These are phyloP conservation scores for Pseudocercospora macadamiae DNA, from an alignment of 2,329 filamentous ascomycete species.

Conservation along the genomic window DNA sequence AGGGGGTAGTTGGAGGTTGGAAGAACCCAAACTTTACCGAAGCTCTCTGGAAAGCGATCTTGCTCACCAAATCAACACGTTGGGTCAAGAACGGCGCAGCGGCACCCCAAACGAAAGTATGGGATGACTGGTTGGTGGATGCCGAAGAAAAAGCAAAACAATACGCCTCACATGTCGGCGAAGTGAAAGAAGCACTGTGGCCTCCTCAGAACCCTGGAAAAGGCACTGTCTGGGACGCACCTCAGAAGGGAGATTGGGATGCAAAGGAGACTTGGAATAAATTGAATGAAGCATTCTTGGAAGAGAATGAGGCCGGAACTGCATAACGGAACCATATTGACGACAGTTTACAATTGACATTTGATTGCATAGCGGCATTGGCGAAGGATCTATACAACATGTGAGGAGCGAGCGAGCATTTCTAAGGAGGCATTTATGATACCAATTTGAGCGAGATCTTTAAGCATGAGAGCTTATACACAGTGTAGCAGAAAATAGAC, in stretches of 20 bases:
- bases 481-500: not conserved
- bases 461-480: not conserved
- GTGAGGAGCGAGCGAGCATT: not conserved
- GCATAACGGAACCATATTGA: not conserved
- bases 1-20: slow-evolving; percentile 35
- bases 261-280: slow-evolving; percentile 27
- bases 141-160: slow-evolving; percentile 19
- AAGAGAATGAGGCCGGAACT: not conserved
- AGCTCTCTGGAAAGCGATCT: slow-evolving; percentile 54
- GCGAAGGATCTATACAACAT: not conserved
- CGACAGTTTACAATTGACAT: not conserved
- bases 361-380: not conserved
- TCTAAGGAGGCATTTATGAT: slow-evolving; percentile 1
- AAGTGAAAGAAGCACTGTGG: slow-evolving; percentile 10
- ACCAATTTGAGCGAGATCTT: slow-evolving; percentile 2
- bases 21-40: slow-evolving; percentile 49
- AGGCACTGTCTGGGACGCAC: slow-evolving; percentile 15
- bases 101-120: slow-evolving; percentile 27
- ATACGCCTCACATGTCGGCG: not conserved
- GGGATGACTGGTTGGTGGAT: slow-evolving; percentile 32
- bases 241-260: slow-evolving; percentile 21
- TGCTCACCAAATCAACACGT: slow-evolving; percentile 46
- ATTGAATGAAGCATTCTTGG: slow-evolving; percentile 8
- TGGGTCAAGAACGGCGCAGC: slow-evolving; percentile 44
- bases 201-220: slow-evolving; percentile 7